A percentile compares a stretch with the other conserved stretches of the same genome.
phyloP scores from a whole-genome alignment of 208 protist species.

The Trypanosoma conorhini region DNA sequence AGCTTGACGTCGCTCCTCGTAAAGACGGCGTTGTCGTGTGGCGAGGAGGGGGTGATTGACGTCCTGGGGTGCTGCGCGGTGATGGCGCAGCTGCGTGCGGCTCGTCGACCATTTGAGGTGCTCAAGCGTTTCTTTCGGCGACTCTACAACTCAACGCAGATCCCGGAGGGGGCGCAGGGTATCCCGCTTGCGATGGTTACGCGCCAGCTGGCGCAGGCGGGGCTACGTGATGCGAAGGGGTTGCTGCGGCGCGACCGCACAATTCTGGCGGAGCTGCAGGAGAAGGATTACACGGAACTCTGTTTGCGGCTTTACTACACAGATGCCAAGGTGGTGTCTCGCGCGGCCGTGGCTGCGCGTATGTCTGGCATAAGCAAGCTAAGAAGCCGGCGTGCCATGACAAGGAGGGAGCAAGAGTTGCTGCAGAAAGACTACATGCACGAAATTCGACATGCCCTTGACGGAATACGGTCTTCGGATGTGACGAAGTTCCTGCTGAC shows the following conservation, averaged over 20 bases:
- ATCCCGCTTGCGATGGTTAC: constrained; percentile 18
- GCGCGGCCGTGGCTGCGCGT: constrained; percentile 25
- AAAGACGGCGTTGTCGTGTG: not conserved
- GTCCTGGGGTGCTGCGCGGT: constrained; percentile 1
- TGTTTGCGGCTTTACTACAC: constrained; percentile 22
- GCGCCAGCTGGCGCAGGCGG: constrained; percentile 20
- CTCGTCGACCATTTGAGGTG: constrained; percentile 17
- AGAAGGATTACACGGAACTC: constrained; percentile 26
- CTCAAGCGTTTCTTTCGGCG: constrained; percentile 26
- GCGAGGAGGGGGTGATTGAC: not conserved
- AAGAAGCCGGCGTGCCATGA: constrained; percentile 17
- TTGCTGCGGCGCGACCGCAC: constrained; percentile 16
- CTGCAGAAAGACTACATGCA: constrained; percentile 11
- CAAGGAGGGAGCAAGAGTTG: constrained; percentile 11
- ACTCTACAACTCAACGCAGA: constrained; percentile 10
- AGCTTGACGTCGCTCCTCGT: not conserved
- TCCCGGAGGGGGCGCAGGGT: not conserved
- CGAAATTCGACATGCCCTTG: constrained; percentile 41
- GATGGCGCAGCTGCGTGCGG: not conserved
- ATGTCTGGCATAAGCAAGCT: constrained; percentile 31
- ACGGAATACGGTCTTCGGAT: constrained; percentile 31
- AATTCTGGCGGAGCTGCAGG: constrained; percentile 5
- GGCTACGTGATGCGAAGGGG: constrained; percentile 13
- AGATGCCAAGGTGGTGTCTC: constrained; percentile 23
- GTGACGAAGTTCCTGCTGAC: constrained; percentile 41